Evolutionary conservation across 371 early-diverging fungal genomes (phyloP), one percentile per base, ranked within the genome.

Genomic region (Chytridium lagenaria): DNA sequence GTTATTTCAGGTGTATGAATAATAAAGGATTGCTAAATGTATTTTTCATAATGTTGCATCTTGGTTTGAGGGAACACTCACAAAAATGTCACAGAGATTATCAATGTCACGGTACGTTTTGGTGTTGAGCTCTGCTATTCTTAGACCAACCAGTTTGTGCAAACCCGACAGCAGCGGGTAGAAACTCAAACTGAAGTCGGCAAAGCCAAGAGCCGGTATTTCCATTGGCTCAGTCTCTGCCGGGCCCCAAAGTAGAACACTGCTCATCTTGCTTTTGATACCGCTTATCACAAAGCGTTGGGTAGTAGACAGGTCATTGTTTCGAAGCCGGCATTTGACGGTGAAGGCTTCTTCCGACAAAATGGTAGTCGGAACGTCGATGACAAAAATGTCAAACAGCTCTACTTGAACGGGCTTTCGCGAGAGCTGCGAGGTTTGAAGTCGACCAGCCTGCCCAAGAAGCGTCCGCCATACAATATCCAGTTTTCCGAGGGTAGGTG

Each of bases 371-470:
- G 59, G 63, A 2, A 90, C 68, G 67, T 77, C 80, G 59, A 89
- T 85, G 0, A 90, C 87, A 40, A 87, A 86, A 0, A 96, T 80
- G 64, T 94, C 92, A 50, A 95, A 86, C 38, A 91, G 89, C 38
- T 93, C 92, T 70, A 93, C 70, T 30, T 88, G 78, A 0, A 93
- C 92, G 15, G 92, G 88, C 78, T 94, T 95, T 59, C 96, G 90
- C 34, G 92, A 87, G 37, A 98, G 84, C 74, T 95, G 95, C 3
- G 94, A 92, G n/a, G 98, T 98, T 81, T 98, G 97, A 67, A 98
- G 80, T 1, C 96, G 87, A 2, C 79, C 96, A 0, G 90, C 81
- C 77, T 93, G 93, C 28, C 97, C 95, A 75, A 95, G 89, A 28
- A 86, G 85, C 10, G 94, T 90, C 50, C 95, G 86, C 98, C 98